Percentiles rank a stretch among this genome's conserved stretches.
Evolutionary conservation across 2,329 filamentous ascomycete species (phyloP).

Genomic region (Periglandula ipomoeae): DNA sequence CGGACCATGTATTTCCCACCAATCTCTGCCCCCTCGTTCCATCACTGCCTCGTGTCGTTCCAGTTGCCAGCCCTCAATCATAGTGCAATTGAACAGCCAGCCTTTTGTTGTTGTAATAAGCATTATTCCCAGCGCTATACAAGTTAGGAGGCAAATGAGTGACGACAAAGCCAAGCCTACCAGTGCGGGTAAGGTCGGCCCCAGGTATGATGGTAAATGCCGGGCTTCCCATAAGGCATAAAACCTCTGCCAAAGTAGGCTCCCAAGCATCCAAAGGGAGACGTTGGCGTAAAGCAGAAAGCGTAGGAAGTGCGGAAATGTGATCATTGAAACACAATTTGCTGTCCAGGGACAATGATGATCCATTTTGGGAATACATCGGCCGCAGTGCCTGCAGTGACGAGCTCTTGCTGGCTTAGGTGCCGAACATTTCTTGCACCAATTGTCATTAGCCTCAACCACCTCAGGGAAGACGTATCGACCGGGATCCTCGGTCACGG

Average conservation of each 20-base stretch:
- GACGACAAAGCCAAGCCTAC: constrained; percentile 51
- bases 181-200: constrained; percentile 53
- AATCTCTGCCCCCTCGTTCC: constrained; percentile 35
- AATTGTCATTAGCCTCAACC: constrained; percentile 33
- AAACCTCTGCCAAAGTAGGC: constrained; percentile 51
- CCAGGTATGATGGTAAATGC: constrained; percentile 65
- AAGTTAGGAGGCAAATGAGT: constrained; percentile 47
- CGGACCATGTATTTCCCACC: constrained; percentile 30
- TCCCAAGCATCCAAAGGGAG: constrained; percentile 52
- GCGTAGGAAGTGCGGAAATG: constrained; percentile 73
- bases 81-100: constrained; percentile 62
- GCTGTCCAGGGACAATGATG: constrained; percentile 80
- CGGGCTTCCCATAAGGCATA: constrained; percentile 53
- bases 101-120: constrained; percentile 52
- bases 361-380: constrained; percentile 74
- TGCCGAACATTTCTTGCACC: constrained; percentile 68
- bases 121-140: constrained; percentile 56
- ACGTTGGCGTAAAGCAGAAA: constrained; percentile 63
- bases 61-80: constrained; percentile 72
- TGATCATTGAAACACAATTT: constrained; percentile 76
- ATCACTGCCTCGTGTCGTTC: constrained; percentile 53
- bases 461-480: constrained; percentile 37
- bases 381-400: constrained; percentile 68
- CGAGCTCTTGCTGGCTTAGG: constrained; percentile 71
- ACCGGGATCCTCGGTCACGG: constrained; percentile 50